Evolutionary conservation across 257 asterid species (phyloP), one percentile per base, ranked within the genome.

Genomic region (Solanum clarkiae): DNA sequence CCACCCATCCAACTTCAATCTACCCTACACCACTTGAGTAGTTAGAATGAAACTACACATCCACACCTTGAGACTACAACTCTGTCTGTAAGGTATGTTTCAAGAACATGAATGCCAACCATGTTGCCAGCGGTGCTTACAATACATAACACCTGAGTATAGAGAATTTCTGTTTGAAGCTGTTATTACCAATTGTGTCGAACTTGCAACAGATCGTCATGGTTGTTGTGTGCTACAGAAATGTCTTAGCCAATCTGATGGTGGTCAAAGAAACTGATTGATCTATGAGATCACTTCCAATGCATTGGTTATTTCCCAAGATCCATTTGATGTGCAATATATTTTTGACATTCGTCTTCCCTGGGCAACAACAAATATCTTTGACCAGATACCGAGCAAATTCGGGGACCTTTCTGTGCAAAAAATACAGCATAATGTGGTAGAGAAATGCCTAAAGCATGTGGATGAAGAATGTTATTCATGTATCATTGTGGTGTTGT

Each of bases 151-250:
- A 69, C 82, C 84, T 7, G 96, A 93, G 85, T 98, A 97, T 80
- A 94, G 93, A 66, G 90, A 92, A 98, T 96, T 96, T 91, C 95
- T 96, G 83, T 94, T 93, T 88, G 86, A 89, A 80, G 97, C 97
- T 81, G 98, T 98, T 65, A 93, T 98, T 56, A 96, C 91, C 90
- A 91, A 95, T 89, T 94, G 97, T 83, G 92, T 93, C 12, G 98
- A 96, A 65, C 93, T 96, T 81, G 98, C 99, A 44, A 93, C 96
- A 63, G 98, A 96, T 90, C 98, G 94, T 88, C 98, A 94, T 53
- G 99, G 99, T 49, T 96, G 99, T 85, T 94, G 98, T 81, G 98
- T 96, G 86, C 92, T 94, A 85, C 99, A 96, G 92, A 92, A 94
- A 42, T 96, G 98, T 92, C 94, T 96, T 87, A 89, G 90, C 77